A percentile compares a stretch with the other conserved stretches of the same genome.
Conservation (phyloP, 2,329 filamentous ascomycete species). For the Ophiostoma piceae region DNA sequence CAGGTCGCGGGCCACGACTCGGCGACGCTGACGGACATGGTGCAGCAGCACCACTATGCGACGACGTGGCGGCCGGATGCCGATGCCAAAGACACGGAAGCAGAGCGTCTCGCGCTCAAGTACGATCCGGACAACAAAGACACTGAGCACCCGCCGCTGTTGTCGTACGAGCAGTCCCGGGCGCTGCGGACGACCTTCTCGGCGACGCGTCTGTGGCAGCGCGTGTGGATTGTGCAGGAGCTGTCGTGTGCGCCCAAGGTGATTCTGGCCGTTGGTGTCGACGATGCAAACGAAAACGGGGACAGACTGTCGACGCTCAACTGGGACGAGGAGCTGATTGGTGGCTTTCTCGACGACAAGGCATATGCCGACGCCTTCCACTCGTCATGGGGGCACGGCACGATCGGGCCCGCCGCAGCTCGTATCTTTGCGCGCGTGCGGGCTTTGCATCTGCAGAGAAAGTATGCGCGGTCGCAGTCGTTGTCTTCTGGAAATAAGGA, state of each 20-base stretch:
- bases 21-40: neutral
- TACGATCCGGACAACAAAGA: neutral
- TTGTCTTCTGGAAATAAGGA: neutral
- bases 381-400: neutral
- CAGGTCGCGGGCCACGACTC: neutral
- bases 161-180: neutral
- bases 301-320: slow-evolving; percentile 12
- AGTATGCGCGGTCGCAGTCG: neutral
- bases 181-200: neutral
- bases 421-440: neutral
- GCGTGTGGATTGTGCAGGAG: slow-evolving; percentile 26
- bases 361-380: neutral
- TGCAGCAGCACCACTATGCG: neutral
- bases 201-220: slow-evolving; percentile 19
- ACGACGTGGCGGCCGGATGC: neutral
- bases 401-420: neutral
- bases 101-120: neutral
- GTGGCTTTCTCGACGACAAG: slow-evolving; percentile 21
- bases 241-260: slow-evolving; percentile 22
- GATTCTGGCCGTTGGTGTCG: slow-evolving; percentile 12
- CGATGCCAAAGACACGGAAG: neutral
- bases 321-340: slow-evolving; percentile 22
- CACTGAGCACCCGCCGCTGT: neutral
- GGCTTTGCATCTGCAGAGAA: neutral
- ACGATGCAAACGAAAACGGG: neutral